Evolutionary conservation across 768 basidiomycete species (phyloP), one percentile per base, ranked within the genome.

Genomic region (Lentinus tigrinus): DNA sequence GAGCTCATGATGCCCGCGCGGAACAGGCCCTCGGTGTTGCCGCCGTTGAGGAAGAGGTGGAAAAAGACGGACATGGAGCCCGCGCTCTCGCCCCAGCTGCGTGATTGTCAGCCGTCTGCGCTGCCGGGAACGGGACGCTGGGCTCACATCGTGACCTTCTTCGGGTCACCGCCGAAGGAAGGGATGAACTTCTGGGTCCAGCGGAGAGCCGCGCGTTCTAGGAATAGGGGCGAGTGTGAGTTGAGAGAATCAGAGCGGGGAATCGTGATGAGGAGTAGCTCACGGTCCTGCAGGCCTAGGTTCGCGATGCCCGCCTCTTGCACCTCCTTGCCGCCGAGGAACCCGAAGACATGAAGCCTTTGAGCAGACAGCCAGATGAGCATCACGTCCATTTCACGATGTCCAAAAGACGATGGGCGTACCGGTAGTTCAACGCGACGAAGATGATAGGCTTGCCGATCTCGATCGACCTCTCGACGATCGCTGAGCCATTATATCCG

Each of bases 351-450:
- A 21, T 34, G 23, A 17, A 19, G 38, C 43, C 11, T 13, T 3
- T 24, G 6, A 9, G 9, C 36, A 39, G n/a, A n/a, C n/a, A n/a
- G n/a, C n/a, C 14, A 23, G 52, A 6, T 11, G n/a, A 27, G 6
- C 6, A 31, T 31, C 31, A 31, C n/a, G 11, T 31, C 31, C 31
- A 3, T 10, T 11, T 31, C 31, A 42, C 14, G 14, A 4, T 1
- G 6, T 19, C 16, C 7, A 14, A n/a, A 26, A 36, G 9, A 24
- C 2, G 27, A 14, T 4, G 42, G 24, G 13, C 26, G 3, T n/a
- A 58, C 57, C 57, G 57, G 51, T 84, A 84, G 62, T 84, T 84
- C 69, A 81, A 76, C 56, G 77, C 78, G 21, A 84, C 82, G 59
- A 78, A 83, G 31, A 84, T 67, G 19, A 81, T 72, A 1, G 82